Percentiles rank a stretch among this genome's conserved stretches.
Conservation (phyloP, 2,329 filamentous ascomycete genomes). For the Aspergillus oerlinghausenensis region DNA sequence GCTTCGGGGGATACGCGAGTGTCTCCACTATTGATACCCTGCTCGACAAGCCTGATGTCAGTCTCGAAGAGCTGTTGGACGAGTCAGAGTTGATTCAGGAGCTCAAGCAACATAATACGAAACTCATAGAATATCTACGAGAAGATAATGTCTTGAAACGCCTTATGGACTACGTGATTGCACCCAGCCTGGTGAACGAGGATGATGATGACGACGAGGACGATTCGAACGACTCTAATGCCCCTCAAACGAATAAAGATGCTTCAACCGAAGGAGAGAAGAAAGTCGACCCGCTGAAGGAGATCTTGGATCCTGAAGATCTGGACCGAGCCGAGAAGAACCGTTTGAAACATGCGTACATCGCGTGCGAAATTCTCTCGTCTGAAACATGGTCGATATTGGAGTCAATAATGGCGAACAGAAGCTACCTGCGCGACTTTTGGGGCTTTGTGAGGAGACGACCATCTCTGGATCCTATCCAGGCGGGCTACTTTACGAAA, state of each 20-base stretch:
- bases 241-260: constrained; percentile 23
- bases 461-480: constrained; percentile 83
- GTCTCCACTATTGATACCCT: constrained; percentile 94
- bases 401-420: constrained; percentile 84
- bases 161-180: constrained; percentile 86
- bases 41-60: constrained; percentile 91
- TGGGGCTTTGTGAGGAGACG: constrained; percentile 84
- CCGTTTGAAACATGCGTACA: constrained; percentile 88
- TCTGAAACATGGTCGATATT: constrained; percentile 97
- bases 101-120: constrained; percentile 96
- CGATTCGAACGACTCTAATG: constrained; percentile 45
- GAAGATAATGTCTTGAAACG: constrained; percentile 79
- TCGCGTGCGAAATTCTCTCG: constrained; percentile 87
- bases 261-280: constrained; percentile 35
- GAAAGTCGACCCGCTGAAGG: constrained; percentile 30
- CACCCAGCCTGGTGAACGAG: constrained; percentile 56
- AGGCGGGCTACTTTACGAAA: constrained; percentile 97
- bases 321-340: constrained; percentile 80
- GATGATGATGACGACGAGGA: constrained; percentile 51
- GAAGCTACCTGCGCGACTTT: constrained; percentile 71
- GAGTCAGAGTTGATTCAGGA: constrained; percentile 96
- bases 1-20: constrained; percentile 97
- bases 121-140: constrained; percentile 92
- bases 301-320: constrained; percentile 37
- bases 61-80: constrained; percentile 90